Conservation (phyloP, 1,284 basidiomycete species). For the Cryptococcus amylolentus region DNA sequence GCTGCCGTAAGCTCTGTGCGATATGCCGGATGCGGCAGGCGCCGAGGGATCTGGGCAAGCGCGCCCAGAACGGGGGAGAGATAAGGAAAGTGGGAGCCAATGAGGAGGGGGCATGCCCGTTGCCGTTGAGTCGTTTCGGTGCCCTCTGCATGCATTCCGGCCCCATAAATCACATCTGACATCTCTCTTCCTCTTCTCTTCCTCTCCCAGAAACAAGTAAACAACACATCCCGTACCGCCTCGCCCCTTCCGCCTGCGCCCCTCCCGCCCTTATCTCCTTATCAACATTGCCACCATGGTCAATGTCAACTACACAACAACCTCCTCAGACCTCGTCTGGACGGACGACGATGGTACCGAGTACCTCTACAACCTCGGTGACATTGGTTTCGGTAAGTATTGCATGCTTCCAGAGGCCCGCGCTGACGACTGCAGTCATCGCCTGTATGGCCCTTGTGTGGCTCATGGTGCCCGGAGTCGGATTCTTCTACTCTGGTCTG, state of each 20-base stretch:
- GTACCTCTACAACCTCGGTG: slow-evolving; percentile 54
- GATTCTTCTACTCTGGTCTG: slow-evolving; percentile 75
- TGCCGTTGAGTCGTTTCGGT: background rate
- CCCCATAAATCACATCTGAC: background rate
- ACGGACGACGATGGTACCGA: slow-evolving; percentile 43
- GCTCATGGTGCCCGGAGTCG: slow-evolving; percentile 86
- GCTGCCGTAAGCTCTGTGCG: too few species aligned
- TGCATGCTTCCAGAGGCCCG: background rate
- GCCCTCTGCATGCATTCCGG: background rate
- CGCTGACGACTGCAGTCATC: slow-evolving; percentile 47
- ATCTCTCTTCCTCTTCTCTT: background rate
- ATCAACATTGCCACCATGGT: slow-evolving; percentile 16
- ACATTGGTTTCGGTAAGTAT: slow-evolving; percentile 55
- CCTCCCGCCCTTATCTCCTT: background rate
- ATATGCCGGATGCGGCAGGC: too few species aligned
- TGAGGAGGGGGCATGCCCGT: background rate
- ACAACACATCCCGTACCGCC: background rate
- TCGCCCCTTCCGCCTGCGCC: background rate
- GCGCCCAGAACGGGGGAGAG: background rate
- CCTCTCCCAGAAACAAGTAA: background rate
- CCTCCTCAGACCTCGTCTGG: slow-evolving; percentile 46
- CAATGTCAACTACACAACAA: slow-evolving; percentile 43
- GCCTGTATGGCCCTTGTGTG: slow-evolving; percentile 66
- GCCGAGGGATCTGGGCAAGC: background rate
- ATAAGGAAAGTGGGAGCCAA: background rate